A percentile compares a stretch with the other conserved stretches of the same genome.
These are phyloP conservation scores for Nemania abortiva DNA, from an alignment of 2,329 filamentous ascomycete species.

Conservation along the genomic window DNA sequence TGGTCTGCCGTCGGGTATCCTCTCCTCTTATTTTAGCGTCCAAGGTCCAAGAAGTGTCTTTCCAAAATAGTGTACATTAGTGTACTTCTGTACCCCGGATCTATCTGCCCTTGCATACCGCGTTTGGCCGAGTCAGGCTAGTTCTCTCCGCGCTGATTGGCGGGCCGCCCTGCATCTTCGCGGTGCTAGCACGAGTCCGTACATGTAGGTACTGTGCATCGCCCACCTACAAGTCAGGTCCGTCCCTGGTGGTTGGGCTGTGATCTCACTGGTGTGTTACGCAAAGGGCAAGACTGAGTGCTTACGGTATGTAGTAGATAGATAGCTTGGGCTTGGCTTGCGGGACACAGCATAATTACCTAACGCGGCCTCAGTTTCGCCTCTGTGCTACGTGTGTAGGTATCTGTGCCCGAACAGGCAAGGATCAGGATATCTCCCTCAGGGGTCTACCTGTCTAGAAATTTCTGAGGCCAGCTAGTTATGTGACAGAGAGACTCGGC, in stretches of 20 bases:
- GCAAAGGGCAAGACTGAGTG: background rate
- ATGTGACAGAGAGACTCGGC: background rate
- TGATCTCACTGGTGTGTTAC: background rate
- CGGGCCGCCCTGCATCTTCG: background rate
- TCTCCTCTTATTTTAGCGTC: background rate
- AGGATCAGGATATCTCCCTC: background rate
- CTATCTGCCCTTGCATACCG: background rate
- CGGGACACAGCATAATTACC: constrained; percentile 8
- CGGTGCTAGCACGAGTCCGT: background rate
- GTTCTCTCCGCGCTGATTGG: background rate
- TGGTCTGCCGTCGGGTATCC: background rate
- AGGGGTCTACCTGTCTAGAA: background rate
- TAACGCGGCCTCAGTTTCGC: background rate
- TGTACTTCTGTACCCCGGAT: constrained; percentile 4
- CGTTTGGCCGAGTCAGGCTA: background rate
- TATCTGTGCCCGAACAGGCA: constrained; percentile 5
- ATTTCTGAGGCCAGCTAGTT: background rate
- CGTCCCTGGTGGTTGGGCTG: constrained; percentile 12
- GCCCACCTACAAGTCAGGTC: background rate
- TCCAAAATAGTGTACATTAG: constrained; percentile 7
- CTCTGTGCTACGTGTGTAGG: background rate
- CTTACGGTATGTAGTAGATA: background rate
- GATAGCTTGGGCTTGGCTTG: background rate
- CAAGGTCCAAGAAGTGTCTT: background rate
- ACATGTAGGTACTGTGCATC: background rate